Evolutionary conservation across 805 yeast genomes (phyloP).

Genomic region (Jamesozyma hellenica): DNA sequence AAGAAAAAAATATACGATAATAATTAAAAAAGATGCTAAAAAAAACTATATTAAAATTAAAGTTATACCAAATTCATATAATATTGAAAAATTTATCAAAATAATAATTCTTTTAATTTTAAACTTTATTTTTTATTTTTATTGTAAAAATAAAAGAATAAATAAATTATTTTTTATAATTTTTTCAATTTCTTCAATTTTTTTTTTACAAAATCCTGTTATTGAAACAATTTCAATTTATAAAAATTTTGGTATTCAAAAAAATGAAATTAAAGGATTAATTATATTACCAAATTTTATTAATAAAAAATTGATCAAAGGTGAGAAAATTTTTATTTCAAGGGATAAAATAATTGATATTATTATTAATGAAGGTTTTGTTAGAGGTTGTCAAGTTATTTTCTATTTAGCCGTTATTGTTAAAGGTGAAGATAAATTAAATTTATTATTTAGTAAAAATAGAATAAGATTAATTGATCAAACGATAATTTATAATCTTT

Average conservation of each 20-base stretch:
- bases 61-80: conserved; percentile 7
- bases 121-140: too few species aligned
- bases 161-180: too few species aligned
- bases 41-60: conserved; percentile 8
- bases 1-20: conserved; percentile 2
- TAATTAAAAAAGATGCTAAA: conserved; percentile 5
- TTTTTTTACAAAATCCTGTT: conserved; percentile 11
- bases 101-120: too few species aligned
- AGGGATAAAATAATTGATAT: conserved; percentile 48
- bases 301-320: conserved; percentile 9
- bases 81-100: too few species aligned
- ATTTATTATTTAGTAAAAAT: conserved; percentile 24
- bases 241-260: conserved; percentile 22
- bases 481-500: conserved; percentile 15
- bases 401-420: conserved; percentile 54
- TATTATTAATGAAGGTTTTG: conserved; percentile 66
- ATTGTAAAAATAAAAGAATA: too few species aligned
- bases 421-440: conserved; percentile 28
- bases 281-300: conserved; percentile 15
- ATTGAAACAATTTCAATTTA: conserved; percentile 18
- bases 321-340: conserved; percentile 39
- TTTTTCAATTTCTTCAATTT: not conserved
- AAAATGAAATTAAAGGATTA: conserved; percentile 14
- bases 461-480: conserved; percentile 19
- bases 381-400: conserved; percentile 50